These are phyloP conservation scores for Ustilago lituana DNA, from an alignment of 1,284 basidiomycete genomes.

Conservation along the genomic window DNA sequence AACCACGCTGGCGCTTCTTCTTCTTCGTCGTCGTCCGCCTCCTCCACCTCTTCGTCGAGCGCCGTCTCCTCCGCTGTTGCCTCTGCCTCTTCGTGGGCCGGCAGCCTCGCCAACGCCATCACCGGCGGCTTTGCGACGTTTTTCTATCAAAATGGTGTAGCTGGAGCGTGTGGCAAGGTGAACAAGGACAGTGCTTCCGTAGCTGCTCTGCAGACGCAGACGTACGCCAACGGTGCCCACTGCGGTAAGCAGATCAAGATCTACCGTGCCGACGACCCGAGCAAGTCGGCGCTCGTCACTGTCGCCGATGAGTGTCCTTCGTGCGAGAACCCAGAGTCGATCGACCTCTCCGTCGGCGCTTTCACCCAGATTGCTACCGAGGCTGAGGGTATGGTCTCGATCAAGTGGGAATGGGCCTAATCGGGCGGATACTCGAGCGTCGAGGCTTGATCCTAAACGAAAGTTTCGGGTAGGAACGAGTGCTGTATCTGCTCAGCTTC, in stretches of 20 bases:
- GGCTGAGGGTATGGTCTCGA: slow-evolving; percentile 72
- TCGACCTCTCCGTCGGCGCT: slow-evolving; percentile 82
- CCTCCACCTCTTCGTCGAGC: slow-evolving; percentile 11
- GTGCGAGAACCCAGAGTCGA: slow-evolving; percentile 74
- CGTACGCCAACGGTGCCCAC: slow-evolving; percentile 70
- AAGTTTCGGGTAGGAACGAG: neutral
- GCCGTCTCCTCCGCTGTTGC: slow-evolving; percentile 13
- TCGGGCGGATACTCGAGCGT: neutral
- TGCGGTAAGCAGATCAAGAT: slow-evolving; percentile 77
- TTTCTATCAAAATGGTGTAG: slow-evolving; percentile 59
- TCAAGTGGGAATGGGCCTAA: slow-evolving; percentile 52
- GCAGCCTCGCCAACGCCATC: slow-evolving; percentile 22
- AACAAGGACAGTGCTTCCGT: slow-evolving; percentile 52
- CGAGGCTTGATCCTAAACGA: neutral
- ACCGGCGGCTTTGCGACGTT: slow-evolving; percentile 55
- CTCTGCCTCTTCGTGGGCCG: slow-evolving; percentile 14
- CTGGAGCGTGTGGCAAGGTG: slow-evolving; percentile 63
- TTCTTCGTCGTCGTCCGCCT: slow-evolving; percentile 10
- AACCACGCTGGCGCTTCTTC: slow-evolving; percentile 11
- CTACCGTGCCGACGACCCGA: slow-evolving; percentile 66
- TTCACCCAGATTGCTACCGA: slow-evolving; percentile 75
- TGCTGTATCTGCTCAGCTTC: neutral
- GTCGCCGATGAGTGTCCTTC: slow-evolving; percentile 55
- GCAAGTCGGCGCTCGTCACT: slow-evolving; percentile 73
- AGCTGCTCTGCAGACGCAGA: slow-evolving; percentile 47